Conservation (phyloP, 306 rosid genomes). For the Pyrus betulifolia region DNA sequence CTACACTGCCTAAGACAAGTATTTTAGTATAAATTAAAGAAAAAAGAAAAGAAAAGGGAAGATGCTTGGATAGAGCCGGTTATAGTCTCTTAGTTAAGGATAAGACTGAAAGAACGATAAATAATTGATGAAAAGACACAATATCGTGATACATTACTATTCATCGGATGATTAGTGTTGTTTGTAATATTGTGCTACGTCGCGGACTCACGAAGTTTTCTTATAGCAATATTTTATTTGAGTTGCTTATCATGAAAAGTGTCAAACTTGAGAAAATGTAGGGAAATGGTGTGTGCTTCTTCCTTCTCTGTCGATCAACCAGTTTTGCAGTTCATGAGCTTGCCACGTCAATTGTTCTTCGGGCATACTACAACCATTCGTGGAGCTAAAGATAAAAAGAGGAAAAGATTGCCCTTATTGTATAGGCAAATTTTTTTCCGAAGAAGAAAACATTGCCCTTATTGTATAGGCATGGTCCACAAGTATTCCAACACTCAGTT, state of each 20-base stretch:
- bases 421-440: no score
- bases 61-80: no score
- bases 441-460: no score
- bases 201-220: no score
- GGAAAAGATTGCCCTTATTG: no score
- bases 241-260: not conserved
- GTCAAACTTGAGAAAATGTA: not conserved
- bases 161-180: not conserved
- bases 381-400: not conserved
- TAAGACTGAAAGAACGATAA: no score
- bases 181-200: no score
- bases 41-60: no score
- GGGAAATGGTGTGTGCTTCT: not conserved
- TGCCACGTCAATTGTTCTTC: not conserved
- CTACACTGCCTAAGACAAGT: not conserved
- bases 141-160: no score
- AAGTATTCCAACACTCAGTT: accelerated
- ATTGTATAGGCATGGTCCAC: accelerated
- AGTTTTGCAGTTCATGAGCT: conserved; percentile 61
- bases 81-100: not conserved
- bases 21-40: no score
- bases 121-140: no score
- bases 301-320: conserved; percentile 9
- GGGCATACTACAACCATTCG: not conserved
- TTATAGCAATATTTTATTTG: no score